Evolutionary conservation across 2,329 filamentous ascomycete genomes (phyloP), one percentile per base, ranked within the genome.

Genomic region (Aaosphaeria pasadenensis): DNA sequence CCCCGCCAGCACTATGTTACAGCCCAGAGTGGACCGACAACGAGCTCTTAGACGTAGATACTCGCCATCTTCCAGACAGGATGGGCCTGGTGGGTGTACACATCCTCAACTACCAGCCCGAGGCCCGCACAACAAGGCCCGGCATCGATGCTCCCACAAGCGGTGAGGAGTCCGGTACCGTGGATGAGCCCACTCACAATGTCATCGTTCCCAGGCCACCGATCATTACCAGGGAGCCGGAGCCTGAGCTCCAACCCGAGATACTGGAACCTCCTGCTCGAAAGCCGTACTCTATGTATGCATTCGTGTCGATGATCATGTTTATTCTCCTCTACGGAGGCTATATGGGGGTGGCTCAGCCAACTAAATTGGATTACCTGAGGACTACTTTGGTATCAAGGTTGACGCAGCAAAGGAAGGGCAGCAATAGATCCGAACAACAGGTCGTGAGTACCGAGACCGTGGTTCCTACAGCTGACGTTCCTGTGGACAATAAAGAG

Each of bases 1-100:
- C 83, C 4, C 73, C 77, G 28, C 71, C 74, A 53, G 83, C 84
- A 6, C 70, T 77, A 45, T 83, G 78, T 61, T 83, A 84, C 54
- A 74, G 76, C 24, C 56, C 52, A 6, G 53, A 56, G n/a, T 57
- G 51, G 56, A 7, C 11, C 6, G 43, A 62, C 35, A 56, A 57
- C 11, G 55, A 62, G 11, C 38, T 62, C 24, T 42, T 60, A 28
- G 55, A 53, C 40, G 67, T 60, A 58, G 64, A 64, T 13, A 46
- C 53, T 4, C 57, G 66, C 49, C 43, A 51, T 5, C 52, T 69
- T 3, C 65, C 67, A 9, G 65, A 69, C 29, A 57, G 63, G 43
- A 56, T 55, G 29, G 66, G 63, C n/a, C 54, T 74, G 6, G 62
- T 74, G 11, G 71, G 71, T 5, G 69, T 73, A 4, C 71, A 74